Percentiles rank a stretch among this genome's conserved stretches.
Evolutionary conservation across 2,329 filamentous ascomycete species (phyloP).

Genomic region (Zopfia rhizophila): DNA sequence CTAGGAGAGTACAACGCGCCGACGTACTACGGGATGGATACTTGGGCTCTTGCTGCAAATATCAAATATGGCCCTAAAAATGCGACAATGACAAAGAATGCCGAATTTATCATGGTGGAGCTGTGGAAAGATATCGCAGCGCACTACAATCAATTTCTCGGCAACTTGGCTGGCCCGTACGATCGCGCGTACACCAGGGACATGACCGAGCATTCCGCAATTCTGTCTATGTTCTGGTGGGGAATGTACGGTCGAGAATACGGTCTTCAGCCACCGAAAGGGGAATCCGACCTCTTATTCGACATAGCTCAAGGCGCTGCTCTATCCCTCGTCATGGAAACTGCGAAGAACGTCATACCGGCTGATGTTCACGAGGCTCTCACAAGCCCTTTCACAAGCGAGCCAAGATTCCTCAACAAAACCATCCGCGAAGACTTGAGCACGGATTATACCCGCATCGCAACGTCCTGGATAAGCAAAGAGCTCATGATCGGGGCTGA

Average conservation of each 20-base stretch:
- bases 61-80: constrained; percentile 50
- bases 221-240: constrained; percentile 58
- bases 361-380: constrained; percentile 9
- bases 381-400: neutral
- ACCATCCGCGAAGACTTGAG: constrained; percentile 43
- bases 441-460: constrained; percentile 40
- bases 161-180: constrained; percentile 50
- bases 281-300: constrained; percentile 55
- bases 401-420: constrained; percentile 5
- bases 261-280: constrained; percentile 51
- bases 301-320: constrained; percentile 56
- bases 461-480: constrained; percentile 56
- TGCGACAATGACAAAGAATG: constrained; percentile 41
- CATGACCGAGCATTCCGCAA: constrained; percentile 53
- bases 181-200: constrained; percentile 54
- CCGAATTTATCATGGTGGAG: constrained; percentile 39
- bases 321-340: constrained; percentile 47
- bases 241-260: constrained; percentile 54
- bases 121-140: constrained; percentile 51
- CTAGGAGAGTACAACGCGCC: constrained; percentile 55
- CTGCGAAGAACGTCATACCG: constrained; percentile 11
- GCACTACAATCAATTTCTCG: constrained; percentile 51
- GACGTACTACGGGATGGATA: constrained; percentile 56
- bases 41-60: constrained; percentile 53
- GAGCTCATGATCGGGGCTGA: constrained; percentile 57